Percentiles rank a stretch among this genome's conserved stretches.
These are phyloP conservation scores for Ogataea minuta DNA, from an alignment of 805 yeast species.

Conservation along the genomic window DNA sequence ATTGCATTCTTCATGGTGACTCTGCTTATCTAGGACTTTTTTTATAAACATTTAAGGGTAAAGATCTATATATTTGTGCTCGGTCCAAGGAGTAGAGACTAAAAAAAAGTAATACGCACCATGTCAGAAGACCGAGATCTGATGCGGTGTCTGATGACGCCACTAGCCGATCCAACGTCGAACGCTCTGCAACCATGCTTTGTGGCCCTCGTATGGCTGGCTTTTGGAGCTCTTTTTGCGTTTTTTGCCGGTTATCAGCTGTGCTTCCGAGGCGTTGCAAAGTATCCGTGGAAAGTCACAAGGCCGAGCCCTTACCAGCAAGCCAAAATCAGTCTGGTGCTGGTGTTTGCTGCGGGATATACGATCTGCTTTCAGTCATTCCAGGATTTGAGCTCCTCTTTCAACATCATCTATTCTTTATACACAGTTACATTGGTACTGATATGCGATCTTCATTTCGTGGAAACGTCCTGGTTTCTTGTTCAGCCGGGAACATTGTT, in stretches of 20 bases:
- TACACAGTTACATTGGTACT: slow-evolving; percentile 21
- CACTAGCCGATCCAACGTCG: slow-evolving; percentile 6
- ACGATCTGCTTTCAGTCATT: slow-evolving; percentile 7
- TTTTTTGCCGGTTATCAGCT: slow-evolving; percentile 26
- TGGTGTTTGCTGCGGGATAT: neutral
- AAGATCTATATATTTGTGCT: no score
- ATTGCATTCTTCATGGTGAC: slow-evolving; percentile 12
- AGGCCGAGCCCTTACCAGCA: slow-evolving; percentile 4
- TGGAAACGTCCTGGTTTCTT: slow-evolving; percentile 42
- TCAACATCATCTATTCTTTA: neutral
- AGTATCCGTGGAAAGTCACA: slow-evolving; percentile 16
- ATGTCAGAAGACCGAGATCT: neutral
- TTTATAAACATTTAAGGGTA: slow-evolving; percentile 1
- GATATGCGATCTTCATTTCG: slow-evolving; percentile 41
- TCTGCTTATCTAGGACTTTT: slow-evolving; percentile 10
- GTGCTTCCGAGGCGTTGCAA: slow-evolving; percentile 1
- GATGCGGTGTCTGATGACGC: slow-evolving; percentile 4
- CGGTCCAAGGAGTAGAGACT: slow-evolving; percentile 1
- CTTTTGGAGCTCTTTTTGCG: slow-evolving; percentile 10
- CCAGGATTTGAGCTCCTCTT: no score
- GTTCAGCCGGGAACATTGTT: slow-evolving; percentile 39
- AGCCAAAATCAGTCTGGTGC: slow-evolving; percentile 1
- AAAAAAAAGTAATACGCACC: neutral
- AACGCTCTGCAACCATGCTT: slow-evolving; percentile 35
- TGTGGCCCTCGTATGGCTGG: slow-evolving; percentile 21